Base-by-base conservation (phyloP, 1,284 basidiomycete genomes). In the Tilletia walkeri region DNA sequence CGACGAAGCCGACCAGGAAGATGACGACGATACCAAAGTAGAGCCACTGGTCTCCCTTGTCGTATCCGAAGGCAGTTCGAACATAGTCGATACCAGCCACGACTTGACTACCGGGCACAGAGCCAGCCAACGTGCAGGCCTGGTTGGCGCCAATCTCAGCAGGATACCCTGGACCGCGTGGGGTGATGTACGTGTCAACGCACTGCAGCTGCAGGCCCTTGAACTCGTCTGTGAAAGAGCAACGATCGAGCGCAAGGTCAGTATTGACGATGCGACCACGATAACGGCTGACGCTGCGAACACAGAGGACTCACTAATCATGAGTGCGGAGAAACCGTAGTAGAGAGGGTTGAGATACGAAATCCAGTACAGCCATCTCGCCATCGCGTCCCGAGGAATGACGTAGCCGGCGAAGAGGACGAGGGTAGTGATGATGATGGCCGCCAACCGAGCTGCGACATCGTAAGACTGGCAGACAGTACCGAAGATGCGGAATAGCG, bases 401-500 rank as follows among this genome's bases (percentile, higher is more conserved):
- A 66, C 45, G 45, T 66, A 24, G 18, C 41, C 45, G 20, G 41
- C 41, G 41, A 50, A 48, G 65, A 66, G 65, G 83, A 75, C 87
- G 86, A 86, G 85, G 70, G 84, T 69, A 0, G 84, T 85, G 74
- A 87, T 85, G 54, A 87, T 74, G 4, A 87, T 80, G 6, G 85
- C 84, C 0, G 87, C 87, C 24, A 87, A 79, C 10, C 87, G 84
- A 24, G 87, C 86, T 0, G 86, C 86, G 24, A 86, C 85, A 76
- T 87, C 85, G 80, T 86, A 87, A 70, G 83, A 80, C 61, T 78
- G 70, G 69, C 82, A 84, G 30, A 82, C 68, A 67, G 85, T 85
- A 77, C 87, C 87, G 67, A 87, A 78, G 5, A 86, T 83, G 56
- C 86, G 82, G 84, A 86, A 86, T 78, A 86, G 86, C 12, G 84